Percentiles rank a stretch among this genome's conserved stretches.
Evolutionary conservation across 352 stramenopile genomes (phyloP).

Genomic region (Globisporangium acanthophoron): DNA sequence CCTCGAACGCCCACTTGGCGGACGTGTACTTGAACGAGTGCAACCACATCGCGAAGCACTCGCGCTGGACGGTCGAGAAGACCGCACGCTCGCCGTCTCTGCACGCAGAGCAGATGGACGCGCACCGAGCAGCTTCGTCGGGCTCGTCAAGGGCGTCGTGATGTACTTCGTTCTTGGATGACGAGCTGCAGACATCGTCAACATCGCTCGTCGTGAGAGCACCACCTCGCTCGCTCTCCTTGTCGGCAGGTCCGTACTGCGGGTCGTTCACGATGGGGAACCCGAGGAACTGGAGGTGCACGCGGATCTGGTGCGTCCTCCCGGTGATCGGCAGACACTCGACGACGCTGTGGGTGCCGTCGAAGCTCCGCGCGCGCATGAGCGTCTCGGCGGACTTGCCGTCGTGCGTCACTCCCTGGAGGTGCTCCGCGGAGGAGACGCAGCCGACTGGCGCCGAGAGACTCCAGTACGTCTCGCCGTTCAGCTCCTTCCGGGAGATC

Average conservation of each 20-base stretch:
- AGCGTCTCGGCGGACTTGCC: slow-evolving; percentile 40
- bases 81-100: slow-evolving; percentile 8
- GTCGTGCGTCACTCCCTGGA: slow-evolving; percentile 13
- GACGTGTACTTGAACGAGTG: slow-evolving; percentile 51
- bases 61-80: slow-evolving; percentile 16
- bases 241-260: slow-evolving; percentile 75
- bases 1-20: slow-evolving; percentile 27
- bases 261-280: slow-evolving; percentile 93
- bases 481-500: slow-evolving; percentile 4
- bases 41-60: slow-evolving; percentile 33
- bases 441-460: slow-evolving; percentile 35
- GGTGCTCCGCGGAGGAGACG: slow-evolving; percentile 13
- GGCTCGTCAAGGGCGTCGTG: too few species aligned
- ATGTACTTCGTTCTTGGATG: neutral
- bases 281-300: slow-evolving; percentile 87
- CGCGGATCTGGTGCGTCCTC: slow-evolving; percentile 93
- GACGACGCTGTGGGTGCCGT: slow-evolving; percentile 64
- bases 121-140: neutral
- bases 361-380: slow-evolving; percentile 16
- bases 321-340: slow-evolving; percentile 89
- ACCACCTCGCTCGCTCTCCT: neutral
- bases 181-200: neutral
- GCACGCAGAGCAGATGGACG: slow-evolving; percentile 17
- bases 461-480: slow-evolving; percentile 24
- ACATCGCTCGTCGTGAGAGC: neutral